These are phyloP conservation scores for Dactylella cylindrospora DNA, from an alignment of 2,329 filamentous ascomycete species.

Conservation along the genomic window DNA sequence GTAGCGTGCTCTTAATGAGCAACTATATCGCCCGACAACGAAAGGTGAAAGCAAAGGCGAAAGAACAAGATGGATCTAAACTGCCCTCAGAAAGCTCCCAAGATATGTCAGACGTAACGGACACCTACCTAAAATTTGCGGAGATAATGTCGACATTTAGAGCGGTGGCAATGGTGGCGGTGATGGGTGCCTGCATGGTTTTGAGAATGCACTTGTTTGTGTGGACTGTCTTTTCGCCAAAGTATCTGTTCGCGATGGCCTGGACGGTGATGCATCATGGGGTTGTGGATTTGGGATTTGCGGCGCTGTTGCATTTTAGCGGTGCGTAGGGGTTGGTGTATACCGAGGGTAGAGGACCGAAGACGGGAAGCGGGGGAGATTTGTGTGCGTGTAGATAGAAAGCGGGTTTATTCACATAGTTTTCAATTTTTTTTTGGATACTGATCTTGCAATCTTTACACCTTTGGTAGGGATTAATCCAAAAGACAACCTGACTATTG, in stretches of 20 bases:
- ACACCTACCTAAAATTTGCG: conserved; percentile 30
- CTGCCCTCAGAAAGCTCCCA: too few species aligned
- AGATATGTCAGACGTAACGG: not conserved
- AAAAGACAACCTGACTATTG: too few species aligned
- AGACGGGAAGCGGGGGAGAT: not conserved
- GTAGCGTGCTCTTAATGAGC: conserved; percentile 61
- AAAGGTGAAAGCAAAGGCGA: not conserved
- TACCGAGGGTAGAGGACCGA: too few species aligned
- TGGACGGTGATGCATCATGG: conserved; percentile 85
- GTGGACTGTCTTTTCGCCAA: conserved; percentile 98
- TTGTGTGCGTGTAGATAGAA: not conserved
- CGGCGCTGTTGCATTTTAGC: conserved; percentile 59
- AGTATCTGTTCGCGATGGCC: conserved; percentile 87
- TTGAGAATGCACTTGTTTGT: conserved; percentile 91
- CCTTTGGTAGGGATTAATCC: too few species aligned
- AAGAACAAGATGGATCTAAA: not conserved
- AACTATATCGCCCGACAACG: conserved; percentile 39
- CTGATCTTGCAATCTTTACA: too few species aligned
- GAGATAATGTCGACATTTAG: conserved; percentile 69
- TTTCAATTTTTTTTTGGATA: conserved; percentile 1
- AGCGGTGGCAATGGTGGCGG: conserved; percentile 65
- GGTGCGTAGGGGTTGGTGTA: too few species aligned
- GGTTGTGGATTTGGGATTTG: conserved; percentile 66
- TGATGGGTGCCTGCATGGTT: conserved; percentile 85
- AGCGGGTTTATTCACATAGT: not conserved